Evolutionary conservation across 2,329 filamentous ascomycete genomes (phyloP).

Genomic region (Fusarium hostae): DNA sequence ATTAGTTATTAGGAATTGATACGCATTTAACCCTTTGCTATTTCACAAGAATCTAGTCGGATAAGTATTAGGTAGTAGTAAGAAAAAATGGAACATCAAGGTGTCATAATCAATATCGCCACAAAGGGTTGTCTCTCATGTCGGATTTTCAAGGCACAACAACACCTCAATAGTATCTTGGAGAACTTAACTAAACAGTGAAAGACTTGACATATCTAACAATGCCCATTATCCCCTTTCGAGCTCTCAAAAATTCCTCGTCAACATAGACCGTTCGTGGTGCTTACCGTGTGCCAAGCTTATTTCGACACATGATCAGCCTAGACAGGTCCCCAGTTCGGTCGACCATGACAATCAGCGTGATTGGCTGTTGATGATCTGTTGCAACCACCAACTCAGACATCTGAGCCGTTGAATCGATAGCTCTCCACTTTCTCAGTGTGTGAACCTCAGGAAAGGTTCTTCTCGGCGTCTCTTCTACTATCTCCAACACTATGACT

Average conservation of each 20-base stretch:
- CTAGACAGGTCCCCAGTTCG: constrained; percentile 33
- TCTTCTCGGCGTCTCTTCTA: constrained; percentile 4
- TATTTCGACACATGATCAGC: constrained; percentile 36
- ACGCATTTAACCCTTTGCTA: neutral
- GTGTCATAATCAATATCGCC: constrained; percentile 22
- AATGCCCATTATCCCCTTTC: neutral
- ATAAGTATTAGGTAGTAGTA: neutral
- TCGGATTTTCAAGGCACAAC: neutral
- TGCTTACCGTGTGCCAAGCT: constrained; percentile 30
- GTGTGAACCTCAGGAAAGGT: constrained; percentile 12
- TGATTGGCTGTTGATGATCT: constrained; percentile 39
- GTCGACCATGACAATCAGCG: constrained; percentile 29
- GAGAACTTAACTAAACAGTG: neutral
- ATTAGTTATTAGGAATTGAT: neutral
- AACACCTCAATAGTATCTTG: neutral
- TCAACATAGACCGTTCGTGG: constrained; percentile 4
- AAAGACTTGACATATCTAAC: neutral
- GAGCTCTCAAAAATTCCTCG: neutral
- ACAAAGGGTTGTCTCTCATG: constrained; percentile 14
- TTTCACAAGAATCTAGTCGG: neutral
- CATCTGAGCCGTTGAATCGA: constrained; percentile 29
- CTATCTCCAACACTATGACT: constrained; percentile 14
- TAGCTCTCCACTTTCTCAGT: constrained; percentile 17
- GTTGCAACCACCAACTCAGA: constrained; percentile 36
- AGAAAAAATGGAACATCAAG: constrained; percentile 29